Evolutionary conservation across 148 eudicot species (phyloP), one percentile per base, ranked within the genome.

Genomic region (Rhododendron simsii): DNA sequence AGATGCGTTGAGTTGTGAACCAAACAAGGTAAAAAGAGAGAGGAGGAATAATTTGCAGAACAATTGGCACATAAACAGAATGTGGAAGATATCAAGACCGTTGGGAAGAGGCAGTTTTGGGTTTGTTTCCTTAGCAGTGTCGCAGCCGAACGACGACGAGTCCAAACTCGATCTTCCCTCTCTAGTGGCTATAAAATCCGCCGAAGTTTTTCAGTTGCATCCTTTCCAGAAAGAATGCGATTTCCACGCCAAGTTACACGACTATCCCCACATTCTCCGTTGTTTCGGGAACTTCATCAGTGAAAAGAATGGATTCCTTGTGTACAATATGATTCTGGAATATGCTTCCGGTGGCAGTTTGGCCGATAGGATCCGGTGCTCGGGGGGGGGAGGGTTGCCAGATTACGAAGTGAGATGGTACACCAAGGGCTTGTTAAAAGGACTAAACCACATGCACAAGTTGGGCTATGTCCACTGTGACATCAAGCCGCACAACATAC

Each of bases 391-490:
- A 7, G 80, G 80, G 39, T 53, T 84, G 23, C 45, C 89, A 3
- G 86, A 87, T 18, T 14, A 1, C 21, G 28, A 50, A 15, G 81
- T 67, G 3, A 79, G 80, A 57, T 57, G 77, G 28, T 39, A 80
- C 30, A 53, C 86, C 0, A 87, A 78, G 39, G 47, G 77, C 7
- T 28, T 87, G 2, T 18, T 83, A 0, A 78, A 11, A 30, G 88
- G 85, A 10, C 65, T 87, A 13, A 39, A 45, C 9, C 76, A 83
- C 47, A 65, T 87, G 26, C 88, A 87, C 63, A 78, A 20, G 8
- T 35, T 44, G 5, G 88, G 88, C 21, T 87, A 83, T 45, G 88
- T 83, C 8, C 88, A 86, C 74, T 87, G 88, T 50, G 88, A 87
- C 33, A 59, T 87, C 4, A 87, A 87, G 84, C 89, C 86, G 1